Percentiles rank a stretch among this genome's conserved stretches.
Evolutionary conservation across 495 filamentous ascomycete genomes (phyloP).

Genomic region (Cryomyces minteri): DNA sequence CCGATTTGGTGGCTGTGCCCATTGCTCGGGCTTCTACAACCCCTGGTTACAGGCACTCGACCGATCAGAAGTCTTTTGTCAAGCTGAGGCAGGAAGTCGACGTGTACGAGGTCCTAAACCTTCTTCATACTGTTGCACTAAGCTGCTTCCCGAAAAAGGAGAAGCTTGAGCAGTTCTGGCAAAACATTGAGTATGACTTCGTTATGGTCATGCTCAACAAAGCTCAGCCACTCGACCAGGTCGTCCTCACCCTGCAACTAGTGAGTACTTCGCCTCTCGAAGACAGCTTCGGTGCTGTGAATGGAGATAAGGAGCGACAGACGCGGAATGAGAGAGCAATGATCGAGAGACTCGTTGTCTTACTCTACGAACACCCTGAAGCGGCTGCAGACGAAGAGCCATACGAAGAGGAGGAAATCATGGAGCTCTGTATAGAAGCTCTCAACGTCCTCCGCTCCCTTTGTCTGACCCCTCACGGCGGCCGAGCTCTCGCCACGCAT

Average conservation of each 20-base stretch:
- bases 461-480: constrained; percentile 28
- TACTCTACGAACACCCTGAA: constrained; percentile 38
- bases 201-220: constrained; percentile 41
- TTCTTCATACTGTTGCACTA: constrained; percentile 39
- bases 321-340: constrained; percentile 39
- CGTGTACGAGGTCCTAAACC: constrained; percentile 33
- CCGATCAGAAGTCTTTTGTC: constrained; percentile 7
- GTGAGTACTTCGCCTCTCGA: constrained; percentile 39
- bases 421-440: constrained; percentile 36
- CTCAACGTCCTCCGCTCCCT: constrained; percentile 35
- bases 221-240: constrained; percentile 30
- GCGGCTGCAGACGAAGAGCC: constrained; percentile 27
- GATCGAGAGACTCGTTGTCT: constrained; percentile 37
- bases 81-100: constrained; percentile 28
- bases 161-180: constrained; percentile 37
- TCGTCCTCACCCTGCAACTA: constrained; percentile 36
- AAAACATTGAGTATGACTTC: constrained; percentile 39
- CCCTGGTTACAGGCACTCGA: constrained; percentile 28
- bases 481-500: constrained; percentile 32
- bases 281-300: constrained; percentile 36
- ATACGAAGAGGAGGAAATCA: constrained; percentile 30
- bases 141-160: constrained; percentile 25
- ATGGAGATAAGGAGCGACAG: constrained; percentile 17
- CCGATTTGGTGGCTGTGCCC: constrained; percentile 16
- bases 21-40: constrained; percentile 9